These are phyloP conservation scores for Sugiyamaella sp. DNA, from an alignment of 1,139 yeast species.

Conservation along the genomic window DNA sequence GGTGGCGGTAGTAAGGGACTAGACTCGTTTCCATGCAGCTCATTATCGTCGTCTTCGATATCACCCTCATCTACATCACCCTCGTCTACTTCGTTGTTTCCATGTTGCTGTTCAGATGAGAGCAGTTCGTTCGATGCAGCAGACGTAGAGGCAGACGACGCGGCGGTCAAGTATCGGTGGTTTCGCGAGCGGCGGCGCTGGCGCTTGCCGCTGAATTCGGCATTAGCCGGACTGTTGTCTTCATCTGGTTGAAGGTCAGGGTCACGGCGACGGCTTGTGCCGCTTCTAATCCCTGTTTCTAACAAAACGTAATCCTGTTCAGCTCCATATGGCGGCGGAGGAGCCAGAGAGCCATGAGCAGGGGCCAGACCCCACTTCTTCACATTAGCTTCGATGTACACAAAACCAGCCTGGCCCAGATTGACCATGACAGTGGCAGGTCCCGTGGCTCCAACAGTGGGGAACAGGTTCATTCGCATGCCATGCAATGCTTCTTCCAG, in stretches of 20 bases:
- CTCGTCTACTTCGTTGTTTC: neutral
- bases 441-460: conserved; percentile 84
- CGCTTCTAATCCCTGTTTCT: conserved; percentile 35
- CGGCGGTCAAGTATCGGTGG: neutral
- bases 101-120: neutral
- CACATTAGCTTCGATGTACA: conserved; percentile 93
- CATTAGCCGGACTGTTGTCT: neutral
- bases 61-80: too few species aligned
- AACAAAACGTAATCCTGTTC: conserved; percentile 48
- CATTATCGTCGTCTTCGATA: neutral
- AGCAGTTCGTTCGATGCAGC: conserved; percentile 6
- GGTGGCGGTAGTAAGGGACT: neutral
- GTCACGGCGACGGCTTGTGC: neutral
- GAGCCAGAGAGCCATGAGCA: conserved; percentile 67
- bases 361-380: conserved; percentile 91
- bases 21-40: neutral
- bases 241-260: neutral
- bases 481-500: conserved; percentile 82
- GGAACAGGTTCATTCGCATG: conserved; percentile 77
- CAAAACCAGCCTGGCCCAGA: conserved; percentile 89
- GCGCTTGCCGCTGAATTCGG: neutral
- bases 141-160: conserved; percentile 6
- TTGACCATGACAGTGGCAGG: conserved; percentile 79
- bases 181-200: neutral
- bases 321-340: conserved; percentile 72